Evolutionary conservation across 306 rosid species (phyloP).

Genomic region (Glycine soja): DNA sequence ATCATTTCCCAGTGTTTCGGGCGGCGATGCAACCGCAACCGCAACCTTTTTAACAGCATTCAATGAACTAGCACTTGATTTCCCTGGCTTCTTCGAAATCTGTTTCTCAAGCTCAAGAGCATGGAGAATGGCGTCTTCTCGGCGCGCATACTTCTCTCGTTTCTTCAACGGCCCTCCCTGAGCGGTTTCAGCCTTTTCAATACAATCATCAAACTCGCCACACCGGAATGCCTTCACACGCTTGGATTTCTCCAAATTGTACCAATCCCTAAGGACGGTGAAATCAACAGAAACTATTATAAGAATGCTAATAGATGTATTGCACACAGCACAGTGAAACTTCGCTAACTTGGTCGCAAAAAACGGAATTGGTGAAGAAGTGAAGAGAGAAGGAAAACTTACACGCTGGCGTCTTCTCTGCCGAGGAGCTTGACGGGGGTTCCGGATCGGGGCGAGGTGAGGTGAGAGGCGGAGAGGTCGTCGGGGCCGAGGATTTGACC

Average conservation of each 20-base stretch:
- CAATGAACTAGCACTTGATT: constrained; percentile 49
- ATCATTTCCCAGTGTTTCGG: constrained; percentile 56
- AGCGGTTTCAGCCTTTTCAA: constrained; percentile 81
- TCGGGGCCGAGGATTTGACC: constrained; percentile 57
- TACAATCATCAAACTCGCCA: constrained; percentile 95
- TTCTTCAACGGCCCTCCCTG: constrained; percentile 88
- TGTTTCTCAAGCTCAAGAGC: constrained; percentile 93
- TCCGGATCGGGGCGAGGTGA: constrained; percentile 61
- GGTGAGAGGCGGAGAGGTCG: constrained; percentile 56
- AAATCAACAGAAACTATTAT: neutral
- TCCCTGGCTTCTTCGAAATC: constrained; percentile 61
- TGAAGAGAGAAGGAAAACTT: constrained; percentile 3
- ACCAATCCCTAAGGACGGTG: constrained; percentile 73
- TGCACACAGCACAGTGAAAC: neutral
- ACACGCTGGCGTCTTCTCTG: constrained; percentile 60
- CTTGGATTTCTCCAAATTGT: constrained; percentile 96
- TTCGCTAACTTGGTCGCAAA: neutral
- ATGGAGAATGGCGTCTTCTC: constrained; percentile 96
- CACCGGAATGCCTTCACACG: constrained; percentile 94
- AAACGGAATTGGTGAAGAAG: neutral
- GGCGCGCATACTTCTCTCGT: constrained; percentile 92
- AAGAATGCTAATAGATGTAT: neutral
- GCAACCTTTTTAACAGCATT: constrained; percentile 47
- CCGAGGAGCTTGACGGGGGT: constrained; percentile 63
- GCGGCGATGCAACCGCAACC: constrained; percentile 26